Evolutionary conservation across 345 rosid genomes (phyloP), one percentile per base, ranked within the genome.

Genomic region (Hibiscus syriacus): DNA sequence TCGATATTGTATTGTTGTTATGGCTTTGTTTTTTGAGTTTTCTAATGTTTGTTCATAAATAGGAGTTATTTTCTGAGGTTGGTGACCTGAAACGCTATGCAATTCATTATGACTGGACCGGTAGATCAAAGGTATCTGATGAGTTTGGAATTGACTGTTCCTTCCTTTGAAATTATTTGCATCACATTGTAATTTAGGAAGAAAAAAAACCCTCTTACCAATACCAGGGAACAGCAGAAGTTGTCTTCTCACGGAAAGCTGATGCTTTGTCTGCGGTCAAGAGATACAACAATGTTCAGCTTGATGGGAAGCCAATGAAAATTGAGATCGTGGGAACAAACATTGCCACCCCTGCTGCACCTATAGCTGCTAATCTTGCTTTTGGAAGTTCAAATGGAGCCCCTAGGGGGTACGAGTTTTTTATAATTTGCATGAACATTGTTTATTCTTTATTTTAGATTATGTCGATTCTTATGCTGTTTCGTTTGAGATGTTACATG

Each of bases 251-350:
- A 25, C 79, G 92, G 5, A 84, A 85, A 48, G 72, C 82, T 2
- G 96, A 94, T 81, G 99, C 92, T 20, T 34, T 84, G 9, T 88
- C 87, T 19, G 99, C 99, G 41, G 89, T 91, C 55, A 91, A 89
- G 85, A 87, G 86, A 78, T 94, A 91, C 82, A 91, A 89, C 72
- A 86, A 89, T 26, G 96, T 94, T 74, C 96, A 94, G 81, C 92
- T 94, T 2, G 99, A 94, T 74, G 97, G 99, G 26, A 94, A 91
- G 68, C 97, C 95, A 0, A 91, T 94, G 95, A 94, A 89, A 79
- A 89, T 94, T 41, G 97, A 94, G 84, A 86, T 94, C 7, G 87
- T 86, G 52, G 99, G 99, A 23, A 82, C 85, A 16, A 87, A 85
- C 74, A 69, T 87, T 32, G 78, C 79, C 0, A 68, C 90, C 22